Base-by-base conservation (phyloP, 2,329 filamentous ascomycete genomes). In the Cadophora sp. region DNA sequence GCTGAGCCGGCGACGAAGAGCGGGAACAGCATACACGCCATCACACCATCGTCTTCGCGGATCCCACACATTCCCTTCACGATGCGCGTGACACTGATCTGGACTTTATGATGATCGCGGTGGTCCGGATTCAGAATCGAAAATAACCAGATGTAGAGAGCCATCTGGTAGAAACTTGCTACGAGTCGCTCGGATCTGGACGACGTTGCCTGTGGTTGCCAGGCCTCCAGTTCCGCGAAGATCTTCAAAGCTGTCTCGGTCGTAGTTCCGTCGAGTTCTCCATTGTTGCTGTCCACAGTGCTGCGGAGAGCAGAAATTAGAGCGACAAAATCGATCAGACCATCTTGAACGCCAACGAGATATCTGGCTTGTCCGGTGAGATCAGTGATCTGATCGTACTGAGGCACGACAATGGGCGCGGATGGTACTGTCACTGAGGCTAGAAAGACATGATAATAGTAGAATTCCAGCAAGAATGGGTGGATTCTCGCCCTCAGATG, bases 391-490 rank as follows among this genome's bases (percentile, higher is more conserved):
- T 64, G 24, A 11, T 62, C 29, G 43, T 71, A 68, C 12, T 51
- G 66, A 26, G 66, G 65, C 34, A 56, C 58, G 8, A 59, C 29
- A 4, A 51, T 24, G 3, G 56, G 26, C 6, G 26, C 24, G n/a
- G 53, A 71, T 8, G 66, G 63, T 1, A 46, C 51, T 6, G 73
- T 75, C 1, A 75, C 72, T 7, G 60, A 55, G 4, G 73, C 73
- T 5, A 75, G 61, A 14, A 63, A 66, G 24, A 71, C 70, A 48
- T 75, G 73, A 31, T 74, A 74, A 1, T 66, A 43, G 60, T 73
- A 75, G 62, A 72, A 74, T 37, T 75, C 70, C 7, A 75, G 67
- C 4, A 75, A 58, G 46, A 73, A 70, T 2, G 69, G 68, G 24
- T 75, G 66, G 9, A 75, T 63, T n/a, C 64, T 65, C 19, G 69